phyloP scores from a whole-genome alignment of 2,329 filamentous ascomycete species.

The Penicillium oxalicum region DNA sequence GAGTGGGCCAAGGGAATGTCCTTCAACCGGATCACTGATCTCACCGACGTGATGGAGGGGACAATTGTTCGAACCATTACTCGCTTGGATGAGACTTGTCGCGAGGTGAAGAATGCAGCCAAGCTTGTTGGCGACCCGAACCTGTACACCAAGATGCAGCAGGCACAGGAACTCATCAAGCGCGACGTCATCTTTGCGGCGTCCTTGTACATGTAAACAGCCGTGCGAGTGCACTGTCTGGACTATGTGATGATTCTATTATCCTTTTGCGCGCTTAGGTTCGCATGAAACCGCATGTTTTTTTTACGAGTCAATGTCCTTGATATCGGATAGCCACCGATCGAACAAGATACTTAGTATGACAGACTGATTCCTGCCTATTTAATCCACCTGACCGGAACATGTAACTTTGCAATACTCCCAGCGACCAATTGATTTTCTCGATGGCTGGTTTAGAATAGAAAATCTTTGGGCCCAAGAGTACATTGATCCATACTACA shows the following conservation, averaged over 20 bases:
- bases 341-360: background rate
- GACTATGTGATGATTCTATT: no score
- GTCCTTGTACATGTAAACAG: conserved; percentile 69
- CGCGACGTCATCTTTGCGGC: conserved; percentile 88
- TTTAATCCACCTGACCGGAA: no score
- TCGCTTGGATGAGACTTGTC: conserved; percentile 86
- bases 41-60: conserved; percentile 94
- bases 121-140: conserved; percentile 90
- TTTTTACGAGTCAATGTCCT: background rate
- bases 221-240: background rate
- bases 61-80: conserved; percentile 96
- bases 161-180: conserved; percentile 96
- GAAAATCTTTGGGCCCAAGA: no score
- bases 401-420: no score
- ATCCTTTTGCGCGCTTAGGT: background rate
- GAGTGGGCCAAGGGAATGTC: conserved; percentile 98
- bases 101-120: conserved; percentile 95
- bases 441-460: no score
- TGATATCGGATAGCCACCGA: background rate
- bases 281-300: no score
- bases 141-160: conserved; percentile 93
- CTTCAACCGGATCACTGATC: conserved; percentile 92
- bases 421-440: no score
- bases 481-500: no score
- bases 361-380: background rate